A percentile compares a stretch with the other conserved stretches of the same genome.
These are phyloP conservation scores for Talaromyces wortmannii DNA, from an alignment of 495 filamentous ascomycete species.

Conservation along the genomic window DNA sequence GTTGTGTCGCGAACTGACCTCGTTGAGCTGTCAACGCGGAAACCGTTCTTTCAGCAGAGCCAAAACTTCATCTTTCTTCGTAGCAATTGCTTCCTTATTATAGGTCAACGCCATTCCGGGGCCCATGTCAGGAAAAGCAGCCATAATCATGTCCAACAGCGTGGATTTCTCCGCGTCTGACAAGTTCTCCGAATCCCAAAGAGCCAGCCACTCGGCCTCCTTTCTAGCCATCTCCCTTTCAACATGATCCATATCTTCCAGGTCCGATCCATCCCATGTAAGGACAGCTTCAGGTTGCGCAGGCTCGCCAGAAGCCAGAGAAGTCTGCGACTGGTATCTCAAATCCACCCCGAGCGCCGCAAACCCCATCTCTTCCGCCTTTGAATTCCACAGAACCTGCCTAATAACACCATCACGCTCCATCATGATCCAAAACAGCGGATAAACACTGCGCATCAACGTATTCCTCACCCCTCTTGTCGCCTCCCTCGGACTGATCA, in stretches of 20 bases:
- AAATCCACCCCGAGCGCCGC: conserved; percentile 55
- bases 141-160: conserved; percentile 28
- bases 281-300: conserved; percentile 31
- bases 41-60: neutral
- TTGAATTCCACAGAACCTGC: conserved; percentile 38
- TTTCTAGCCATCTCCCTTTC: conserved; percentile 17
- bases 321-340: conserved; percentile 29
- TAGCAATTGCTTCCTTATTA: neutral
- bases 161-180: conserved; percentile 11
- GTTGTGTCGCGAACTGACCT: too few species aligned
- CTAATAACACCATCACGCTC: conserved; percentile 27
- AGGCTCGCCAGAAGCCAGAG: neutral
- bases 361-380: conserved; percentile 56
- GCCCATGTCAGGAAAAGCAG: conserved; percentile 18
- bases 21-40: neutral
- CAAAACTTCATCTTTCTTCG: neutral
- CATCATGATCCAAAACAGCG: conserved; percentile 54
- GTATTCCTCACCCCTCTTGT: conserved; percentile 59
- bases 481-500: conserved; percentile 49
- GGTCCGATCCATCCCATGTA: conserved; percentile 51
- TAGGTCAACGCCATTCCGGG: neutral
- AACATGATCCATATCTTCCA: conserved; percentile 30
- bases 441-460: conserved; percentile 56
- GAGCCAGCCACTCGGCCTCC: conserved; percentile 25
- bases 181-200: conserved; percentile 17